Base-by-base conservation (phyloP, 2,329 filamentous ascomycete genomes). In the Teratosphaeriaceae sp. region DNA sequence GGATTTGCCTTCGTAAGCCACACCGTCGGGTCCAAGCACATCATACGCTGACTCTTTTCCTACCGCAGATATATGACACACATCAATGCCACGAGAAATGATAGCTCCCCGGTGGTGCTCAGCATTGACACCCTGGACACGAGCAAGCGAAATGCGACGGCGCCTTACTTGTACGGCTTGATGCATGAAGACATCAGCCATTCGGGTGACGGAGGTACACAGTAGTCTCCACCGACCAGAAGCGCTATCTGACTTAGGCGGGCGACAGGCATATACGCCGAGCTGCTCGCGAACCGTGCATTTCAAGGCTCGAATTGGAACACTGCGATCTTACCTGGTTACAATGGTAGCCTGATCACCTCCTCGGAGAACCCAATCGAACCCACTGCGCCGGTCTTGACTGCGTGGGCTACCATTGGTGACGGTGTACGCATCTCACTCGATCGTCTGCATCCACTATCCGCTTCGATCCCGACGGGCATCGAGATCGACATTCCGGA, bases 271-370 rank as follows among this genome's bases (percentile, higher is more conserved):
- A 75, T 85, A 49, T 85, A 86, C 57, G 81, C 78, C 38, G 80
- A 86, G 56, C 61, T 85, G 45, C 75, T 86, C 44, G 73, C 72
- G 37, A 86, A 86, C 62, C 74, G 80, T 38, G 82, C 80, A 13
- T 84, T 86, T 54, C 82, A 85, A 61, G 48, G 45, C 24, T 43
- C 38, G 35, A 34, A 34, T 19, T 34, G 31, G 31, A 34, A 34
- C 15, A 34, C 31, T 18, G 20, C 31, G 5, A 6, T 19, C 5
- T 15, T 34, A 4, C 31, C 31, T 3, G 18, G 20, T 18, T 34
- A 34, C 31, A 34, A 34, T 19, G 44, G 48, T 31, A 27, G 29
- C 38, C 13, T 18, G n/a, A 42, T 42, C 31, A 16, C 19, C 26
- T 15, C 9, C 12, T 21, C 37, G 20, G 30, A 45, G 12, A 56